A percentile compares a stretch with the other conserved stretches of the same genome.
phyloP scores from a whole-genome alignment of 805 yeast species.

The Schwanniomyces yamadae region DNA sequence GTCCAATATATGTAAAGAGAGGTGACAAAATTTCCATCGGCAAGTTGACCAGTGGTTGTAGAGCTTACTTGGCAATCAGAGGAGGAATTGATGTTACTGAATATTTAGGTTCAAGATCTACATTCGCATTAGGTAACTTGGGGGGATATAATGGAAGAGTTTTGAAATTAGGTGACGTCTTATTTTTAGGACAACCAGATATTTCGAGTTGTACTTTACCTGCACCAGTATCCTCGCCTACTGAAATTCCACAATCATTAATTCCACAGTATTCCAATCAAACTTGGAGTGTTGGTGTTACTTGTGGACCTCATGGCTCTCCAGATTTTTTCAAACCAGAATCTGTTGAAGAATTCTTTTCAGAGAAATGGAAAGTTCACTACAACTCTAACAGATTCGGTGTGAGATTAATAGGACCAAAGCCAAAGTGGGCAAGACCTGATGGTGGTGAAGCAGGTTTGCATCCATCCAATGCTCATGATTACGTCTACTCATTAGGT shows the following conservation, averaged over 20 bases:
- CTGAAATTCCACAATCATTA: conserved; percentile 51
- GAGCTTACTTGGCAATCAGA: conserved; percentile 85
- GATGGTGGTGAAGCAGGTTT: conserved; percentile 98
- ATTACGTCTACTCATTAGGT: conserved; percentile 93
- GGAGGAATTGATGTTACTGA: conserved; percentile 94
- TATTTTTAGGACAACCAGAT: conserved; percentile 79
- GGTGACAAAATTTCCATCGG: conserved; percentile 85
- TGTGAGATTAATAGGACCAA: conserved; percentile 90
- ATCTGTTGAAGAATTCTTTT: conserved; percentile 72
- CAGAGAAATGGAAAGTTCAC: conserved; percentile 87
- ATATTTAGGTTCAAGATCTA: conserved; percentile 93
- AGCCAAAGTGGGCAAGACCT: conserved; percentile 92
- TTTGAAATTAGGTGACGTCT: conserved; percentile 87
- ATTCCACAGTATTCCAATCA: conserved; percentile 54
- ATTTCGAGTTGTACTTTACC: conserved; percentile 69
- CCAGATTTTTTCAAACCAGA: conserved; percentile 89
- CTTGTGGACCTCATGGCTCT: conserved; percentile 97
- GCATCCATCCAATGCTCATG: conserved; percentile 98
- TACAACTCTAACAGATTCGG: conserved; percentile 97
- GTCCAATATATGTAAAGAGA: conserved; percentile 64
- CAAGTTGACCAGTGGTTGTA: conserved; percentile 76
- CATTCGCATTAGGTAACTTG: conserved; percentile 88
- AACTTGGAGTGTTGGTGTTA: conserved; percentile 85
- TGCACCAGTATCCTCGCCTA: conserved; percentile 66
- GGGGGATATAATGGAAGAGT: conserved; percentile 96